Conservation (phyloP, 192 early-diverging fungal species). For the Podila horticola region DNA sequence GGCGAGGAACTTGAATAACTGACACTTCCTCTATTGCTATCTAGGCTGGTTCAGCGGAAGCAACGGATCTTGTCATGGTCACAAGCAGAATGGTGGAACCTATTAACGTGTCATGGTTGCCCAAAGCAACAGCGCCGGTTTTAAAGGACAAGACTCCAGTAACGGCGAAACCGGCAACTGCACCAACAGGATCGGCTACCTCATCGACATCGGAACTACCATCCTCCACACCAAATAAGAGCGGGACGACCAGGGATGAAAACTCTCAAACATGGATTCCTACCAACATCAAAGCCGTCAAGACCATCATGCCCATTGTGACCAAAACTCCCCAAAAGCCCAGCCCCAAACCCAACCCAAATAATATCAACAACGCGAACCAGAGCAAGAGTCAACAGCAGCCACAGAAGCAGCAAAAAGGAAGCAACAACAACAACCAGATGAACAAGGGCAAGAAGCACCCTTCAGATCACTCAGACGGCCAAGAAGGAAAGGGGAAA, state of each 20-base stretch:
- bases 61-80: slow-evolving; percentile 33
- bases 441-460: slow-evolving; percentile 11
- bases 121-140: slow-evolving; percentile 1
- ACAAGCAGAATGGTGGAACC: slow-evolving; percentile 33
- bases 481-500: background rate
- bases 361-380: background rate
- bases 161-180: slow-evolving; percentile 1
- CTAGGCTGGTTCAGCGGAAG: slow-evolving; percentile 1
- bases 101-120: slow-evolving; percentile 37
- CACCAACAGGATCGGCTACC: background rate
- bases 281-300: slow-evolving; percentile 35
- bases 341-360: background rate
- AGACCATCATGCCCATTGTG: slow-evolving; percentile 43
- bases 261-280: slow-evolving; percentile 2
- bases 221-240: background rate
- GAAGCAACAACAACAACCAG: background rate
- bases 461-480: background rate
- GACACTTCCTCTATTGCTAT: background rate
- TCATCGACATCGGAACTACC: background rate
- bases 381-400: slow-evolving; percentile 1
- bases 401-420: background rate
- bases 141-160: background rate
- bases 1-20: no score
- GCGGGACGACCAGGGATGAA: background rate
- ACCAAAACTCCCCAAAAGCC: slow-evolving; percentile 18